Evolutionary conservation across 1,139 yeast genomes (phyloP).

Genomic region (Groenewaldozyma auringiensis): DNA sequence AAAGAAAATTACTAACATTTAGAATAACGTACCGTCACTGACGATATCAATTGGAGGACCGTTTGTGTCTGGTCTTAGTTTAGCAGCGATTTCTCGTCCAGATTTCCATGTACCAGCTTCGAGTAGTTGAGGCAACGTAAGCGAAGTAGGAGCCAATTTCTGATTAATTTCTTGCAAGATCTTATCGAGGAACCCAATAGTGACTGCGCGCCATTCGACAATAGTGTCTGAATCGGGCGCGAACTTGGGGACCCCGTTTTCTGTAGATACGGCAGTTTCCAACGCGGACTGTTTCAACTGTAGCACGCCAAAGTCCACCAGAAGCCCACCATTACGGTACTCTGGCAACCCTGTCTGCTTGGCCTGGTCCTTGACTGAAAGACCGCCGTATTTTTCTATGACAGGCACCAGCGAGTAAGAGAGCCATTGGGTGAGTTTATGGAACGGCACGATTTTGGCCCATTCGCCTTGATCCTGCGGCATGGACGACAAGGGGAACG

Average conservation of each 20-base stretch:
- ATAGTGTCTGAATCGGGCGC: slow-evolving; percentile 48
- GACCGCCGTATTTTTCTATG: slow-evolving; percentile 35
- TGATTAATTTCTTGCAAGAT: slow-evolving; percentile 43
- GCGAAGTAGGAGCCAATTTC: slow-evolving; percentile 24
- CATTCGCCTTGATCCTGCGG: slow-evolving; percentile 22
- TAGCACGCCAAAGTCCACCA: slow-evolving; percentile 46
- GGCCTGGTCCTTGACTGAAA: slow-evolving; percentile 37
- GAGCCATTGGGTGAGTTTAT: slow-evolving; percentile 56
- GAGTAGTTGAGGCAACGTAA: slow-evolving; percentile 44
- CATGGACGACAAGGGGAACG: slow-evolving; percentile 42
- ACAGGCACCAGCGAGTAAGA: slow-evolving; percentile 51
- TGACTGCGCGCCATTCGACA: slow-evolving; percentile 58
- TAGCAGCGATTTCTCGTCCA: slow-evolving; percentile 48
- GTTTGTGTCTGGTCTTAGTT: slow-evolving; percentile 38
- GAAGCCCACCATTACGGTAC: slow-evolving; percentile 54
- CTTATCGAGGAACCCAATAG: slow-evolving; percentile 47
- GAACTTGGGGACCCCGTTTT: slow-evolving; percentile 42
- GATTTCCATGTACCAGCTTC: slow-evolving; percentile 64
- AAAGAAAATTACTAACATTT: background rate
- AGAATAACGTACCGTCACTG: slow-evolving; percentile 56
- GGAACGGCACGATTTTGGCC: slow-evolving; percentile 46
- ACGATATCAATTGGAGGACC: slow-evolving; percentile 54
- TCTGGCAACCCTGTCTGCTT: slow-evolving; percentile 56
- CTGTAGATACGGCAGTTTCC: slow-evolving; percentile 31
- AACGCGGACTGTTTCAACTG: slow-evolving; percentile 35